These are phyloP conservation scores for Pulveroboletus sp. DNA, from an alignment of 1,284 basidiomycete genomes.

Conservation along the genomic window DNA sequence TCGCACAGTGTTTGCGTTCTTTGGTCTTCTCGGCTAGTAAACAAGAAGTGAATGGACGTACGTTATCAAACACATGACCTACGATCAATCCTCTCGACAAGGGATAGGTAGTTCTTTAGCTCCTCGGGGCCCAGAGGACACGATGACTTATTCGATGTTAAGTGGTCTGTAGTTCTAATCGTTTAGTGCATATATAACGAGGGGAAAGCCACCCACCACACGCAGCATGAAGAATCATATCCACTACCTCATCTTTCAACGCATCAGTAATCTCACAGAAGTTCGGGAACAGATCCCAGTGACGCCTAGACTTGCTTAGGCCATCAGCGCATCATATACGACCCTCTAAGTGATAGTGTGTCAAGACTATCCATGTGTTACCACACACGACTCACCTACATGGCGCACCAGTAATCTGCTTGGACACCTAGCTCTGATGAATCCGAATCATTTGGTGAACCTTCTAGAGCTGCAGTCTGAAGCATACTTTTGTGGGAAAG, in stretches of 20 bases:
- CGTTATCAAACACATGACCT: not conserved
- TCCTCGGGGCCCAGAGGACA: conserved; percentile 27
- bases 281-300: conserved; percentile 53
- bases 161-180: conserved; percentile 26
- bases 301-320: conserved; percentile 45
- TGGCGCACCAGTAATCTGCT: conserved; percentile 52
- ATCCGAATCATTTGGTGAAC: not conserved
- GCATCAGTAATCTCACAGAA: conserved; percentile 39
- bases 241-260: conserved; percentile 46
- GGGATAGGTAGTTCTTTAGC: conserved; percentile 21
- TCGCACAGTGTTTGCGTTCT: conserved; percentile 25
- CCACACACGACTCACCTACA: conserved; percentile 14
- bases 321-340: not conserved
- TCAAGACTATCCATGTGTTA: conserved; percentile 12
- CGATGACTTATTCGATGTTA: conserved; percentile 34
- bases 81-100: conserved; percentile 31
- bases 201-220: conserved; percentile 42
- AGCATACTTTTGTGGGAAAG: conserved; percentile 32
- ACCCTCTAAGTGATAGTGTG: not conserved
- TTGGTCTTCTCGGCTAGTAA: conserved; percentile 13
- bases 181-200: not conserved
- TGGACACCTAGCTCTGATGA: conserved; percentile 49
- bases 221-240: conserved; percentile 48
- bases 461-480: not conserved
- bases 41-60: not conserved